Base-by-base conservation (phyloP, 306 rosid species). In the Sindora glabra region DNA sequence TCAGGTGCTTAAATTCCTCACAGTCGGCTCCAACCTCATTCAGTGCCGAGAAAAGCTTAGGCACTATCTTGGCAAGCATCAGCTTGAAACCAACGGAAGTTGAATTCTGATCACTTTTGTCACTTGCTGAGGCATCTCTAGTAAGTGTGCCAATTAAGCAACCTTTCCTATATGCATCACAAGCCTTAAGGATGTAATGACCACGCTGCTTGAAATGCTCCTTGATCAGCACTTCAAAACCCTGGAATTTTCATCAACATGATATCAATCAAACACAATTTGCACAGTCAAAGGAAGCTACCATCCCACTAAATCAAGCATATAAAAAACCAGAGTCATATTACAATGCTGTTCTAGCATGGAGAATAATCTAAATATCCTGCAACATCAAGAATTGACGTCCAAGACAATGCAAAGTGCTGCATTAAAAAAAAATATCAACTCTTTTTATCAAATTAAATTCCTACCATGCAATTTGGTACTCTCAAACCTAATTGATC, bases 91-190 rank as follows among this genome's bases (percentile, higher is more conserved):
- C 99, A 56, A 89, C 85, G 1, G 99, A 89, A 29, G 85, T 94
- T n/a, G 95, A 84, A 79, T 89, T 75, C 37, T 73, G 75, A 16
- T 76, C 59, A 49, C 89, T 81, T 66, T 59, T 78, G 58, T 73
- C 81, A 50, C 89, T 80, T 36, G 65, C 55, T 1, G 85, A 72
- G 33, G 97, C 97, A 59, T 86, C 91, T 67, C 75, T 73, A 6
- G 80, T 70, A 59, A 94, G 82, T 0, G 97, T 74, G 57, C 95
- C 99, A 68, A 94, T 89, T 71, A 86, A 75, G 62, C 69, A 76
- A 52, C 99, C 97, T 67, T 89, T 84, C 99, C 86, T 89, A 64
- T 89, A 86, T 62, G 86, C 85, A 82, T 94, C 87, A 38, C 99
- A 86, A 41, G 99, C 99, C 89, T 86, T 94, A 4, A 94, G 90